Evolutionary conservation across 202 grass and related monocot species (phyloP), one percentile per base, ranked within the genome.

Genomic region (Miscanthus sacchariflorus): DNA sequence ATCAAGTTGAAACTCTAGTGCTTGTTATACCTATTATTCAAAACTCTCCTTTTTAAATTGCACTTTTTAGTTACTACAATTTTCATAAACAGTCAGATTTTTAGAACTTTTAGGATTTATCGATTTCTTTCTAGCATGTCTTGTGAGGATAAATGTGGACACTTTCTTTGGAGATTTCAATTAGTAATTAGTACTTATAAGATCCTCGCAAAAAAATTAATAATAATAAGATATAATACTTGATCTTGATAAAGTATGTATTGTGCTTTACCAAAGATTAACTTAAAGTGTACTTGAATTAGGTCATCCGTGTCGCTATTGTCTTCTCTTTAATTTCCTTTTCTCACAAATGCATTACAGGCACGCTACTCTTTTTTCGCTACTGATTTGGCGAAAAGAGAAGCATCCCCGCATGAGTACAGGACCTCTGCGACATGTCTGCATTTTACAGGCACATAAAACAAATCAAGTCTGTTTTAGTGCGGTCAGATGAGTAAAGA

Each of bases 281-380:
- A 78, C 18, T 33, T 84, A 93, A 91, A 83, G 79, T 58, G 50
- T 42, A 45, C 19, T 63, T 40, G 63, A 75, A 91, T 84, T 87
- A 87, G 75, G 85, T 52, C 38, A 81, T 40, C 74, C 48, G 0
- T 73, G 81, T 83, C 79, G 17, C 70, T 50, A 9, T 23, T 24
- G 14, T 56, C 30, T 9, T 23, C 65, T 9, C 45, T 52, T 85
- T 67, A 7, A 28, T 58, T n/a, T 7, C 33, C 13, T 83, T 76
- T 48, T 83, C 13, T 83, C 36, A 36, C 70, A 15, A 36, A 35
- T 78, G 49, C 79, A 67, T 82, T 24, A 45, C 35, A 28, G 3
- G 36, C 36, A 38, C 36, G 36, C 36, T 38, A 38, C 36, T 38
- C 0, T 38, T 38, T 38, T 38, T 6, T 38, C 84, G 77, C 18